Evolutionary conservation across 2,329 filamentous ascomycete genomes (phyloP).

Genomic region (Tolypocladium amazonense): DNA sequence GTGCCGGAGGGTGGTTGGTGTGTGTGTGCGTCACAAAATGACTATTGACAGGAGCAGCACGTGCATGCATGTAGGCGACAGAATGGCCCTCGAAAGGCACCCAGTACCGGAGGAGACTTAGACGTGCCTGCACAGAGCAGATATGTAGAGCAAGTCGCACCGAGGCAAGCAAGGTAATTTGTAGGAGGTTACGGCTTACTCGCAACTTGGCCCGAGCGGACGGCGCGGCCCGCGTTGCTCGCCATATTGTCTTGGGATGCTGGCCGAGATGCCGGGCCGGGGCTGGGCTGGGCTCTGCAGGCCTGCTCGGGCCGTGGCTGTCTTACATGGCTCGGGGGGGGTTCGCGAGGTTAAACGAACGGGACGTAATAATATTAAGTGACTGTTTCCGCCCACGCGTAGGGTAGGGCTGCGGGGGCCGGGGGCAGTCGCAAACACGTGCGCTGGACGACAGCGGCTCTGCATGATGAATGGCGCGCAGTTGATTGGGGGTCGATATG

Average conservation of each 20-base stretch:
- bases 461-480: neutral
- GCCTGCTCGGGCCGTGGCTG: neutral
- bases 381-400: neutral
- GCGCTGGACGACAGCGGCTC: neutral
- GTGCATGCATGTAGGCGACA: too few relatives aligned
- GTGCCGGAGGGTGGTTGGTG: neutral
- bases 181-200: neutral
- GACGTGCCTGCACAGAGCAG: too few relatives aligned
- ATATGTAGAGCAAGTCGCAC: neutral
- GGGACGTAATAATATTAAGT: neutral
- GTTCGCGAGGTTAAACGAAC: neutral
- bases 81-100: too few relatives aligned
- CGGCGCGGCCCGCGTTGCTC: neutral
- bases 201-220: too few relatives aligned
- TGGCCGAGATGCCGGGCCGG: too few relatives aligned
- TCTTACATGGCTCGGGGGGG: neutral
- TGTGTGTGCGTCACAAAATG: neutral
- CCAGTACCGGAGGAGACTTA: too few relatives aligned
- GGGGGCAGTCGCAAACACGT: neutral
- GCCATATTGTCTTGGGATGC: neutral
- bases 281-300: neutral
- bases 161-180: too few relatives aligned
- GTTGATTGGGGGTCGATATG: neutral
- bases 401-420: neutral
- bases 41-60: too few relatives aligned